phyloP scores from a whole-genome alignment of 2,329 filamentous ascomycete species.

The Tothia fuscella region DNA sequence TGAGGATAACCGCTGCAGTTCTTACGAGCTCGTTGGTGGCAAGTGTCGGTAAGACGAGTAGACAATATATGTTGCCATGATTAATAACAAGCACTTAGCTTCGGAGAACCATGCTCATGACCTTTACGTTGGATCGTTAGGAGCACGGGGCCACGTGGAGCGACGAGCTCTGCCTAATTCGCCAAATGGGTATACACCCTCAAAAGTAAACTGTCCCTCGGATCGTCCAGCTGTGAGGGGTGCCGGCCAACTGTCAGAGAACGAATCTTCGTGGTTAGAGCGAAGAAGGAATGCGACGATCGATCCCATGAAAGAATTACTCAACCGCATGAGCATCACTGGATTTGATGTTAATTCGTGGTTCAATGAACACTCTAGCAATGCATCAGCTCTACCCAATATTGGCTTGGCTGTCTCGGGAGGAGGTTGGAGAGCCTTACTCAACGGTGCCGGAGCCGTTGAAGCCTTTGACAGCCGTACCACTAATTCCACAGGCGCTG shows the following conservation, averaged over 20 bases:
- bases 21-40: too few relatives aligned
- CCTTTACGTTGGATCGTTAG: too few relatives aligned
- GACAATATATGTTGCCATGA: too few relatives aligned
- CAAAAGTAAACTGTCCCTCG: slow-evolving; percentile 54
- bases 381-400: slow-evolving; percentile 50
- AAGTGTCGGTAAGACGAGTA: too few relatives aligned
- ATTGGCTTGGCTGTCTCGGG: slow-evolving; percentile 74
- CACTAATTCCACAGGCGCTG: slow-evolving; percentile 43
- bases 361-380: slow-evolving; percentile 47
- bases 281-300: slow-evolving; percentile 61
- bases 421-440: slow-evolving; percentile 75
- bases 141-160: neutral
- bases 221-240: slow-evolving; percentile 54
- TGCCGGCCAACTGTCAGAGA: slow-evolving; percentile 49
- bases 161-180: slow-evolving; percentile 4
- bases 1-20: too few relatives aligned
- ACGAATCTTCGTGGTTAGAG: slow-evolving; percentile 64
- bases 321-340: slow-evolving; percentile 58
- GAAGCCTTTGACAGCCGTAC: slow-evolving; percentile 70
- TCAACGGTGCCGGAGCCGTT: slow-evolving; percentile 73
- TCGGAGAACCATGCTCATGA: too few relatives aligned
- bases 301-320: slow-evolving; percentile 60
- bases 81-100: too few relatives aligned
- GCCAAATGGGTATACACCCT: slow-evolving; percentile 53
- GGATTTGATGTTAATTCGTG: slow-evolving; percentile 64